Percentiles rank a stretch among this genome's conserved stretches.
Evolutionary conservation across 2,329 filamentous ascomycete species (phyloP).

Genomic region (Exophiala aquamarina): DNA sequence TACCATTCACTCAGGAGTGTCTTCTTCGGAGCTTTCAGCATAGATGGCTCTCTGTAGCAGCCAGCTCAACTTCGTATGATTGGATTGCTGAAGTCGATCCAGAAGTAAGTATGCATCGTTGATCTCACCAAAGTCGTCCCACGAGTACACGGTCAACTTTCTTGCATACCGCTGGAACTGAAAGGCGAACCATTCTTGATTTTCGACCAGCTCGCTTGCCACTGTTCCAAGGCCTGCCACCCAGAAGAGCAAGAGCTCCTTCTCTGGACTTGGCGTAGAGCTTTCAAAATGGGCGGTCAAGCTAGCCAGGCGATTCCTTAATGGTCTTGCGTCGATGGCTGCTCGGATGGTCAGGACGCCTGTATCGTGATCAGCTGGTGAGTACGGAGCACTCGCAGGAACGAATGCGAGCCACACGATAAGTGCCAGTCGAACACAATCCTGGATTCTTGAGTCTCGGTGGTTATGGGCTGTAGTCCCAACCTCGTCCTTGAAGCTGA

Average conservation of each 20-base stretch:
- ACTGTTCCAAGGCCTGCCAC: conserved; percentile 12
- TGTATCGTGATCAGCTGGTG: background rate
- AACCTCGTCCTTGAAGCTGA: conserved; percentile 6
- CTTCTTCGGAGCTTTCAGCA: background rate
- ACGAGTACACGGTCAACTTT: conserved; percentile 10
- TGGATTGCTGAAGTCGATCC: conserved; percentile 8
- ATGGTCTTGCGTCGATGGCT: conserved; percentile 11
- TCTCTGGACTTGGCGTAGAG: background rate
- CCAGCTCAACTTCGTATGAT: conserved; percentile 13
- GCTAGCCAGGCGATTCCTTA: conserved; percentile 4
- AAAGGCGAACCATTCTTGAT: conserved; percentile 21
- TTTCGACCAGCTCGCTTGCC: conserved; percentile 13
- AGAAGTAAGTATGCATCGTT: conserved; percentile 14
- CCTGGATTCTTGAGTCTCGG: conserved; percentile 1
- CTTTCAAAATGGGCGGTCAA: background rate
- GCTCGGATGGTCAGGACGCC: conserved; percentile 4
- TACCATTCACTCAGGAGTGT: background rate
- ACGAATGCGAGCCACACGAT: conserved; percentile 20
- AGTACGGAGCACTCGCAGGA: conserved; percentile 9
- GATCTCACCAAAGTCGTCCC: conserved; percentile 13
- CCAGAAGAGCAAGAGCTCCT: conserved; percentile 14
- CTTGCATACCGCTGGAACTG: conserved; percentile 19
- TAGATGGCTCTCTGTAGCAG: conserved; percentile 13
- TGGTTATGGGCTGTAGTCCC: background rate
- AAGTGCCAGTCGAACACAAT: conserved; percentile 14